Base-by-base conservation (phyloP, 768 basidiomycete genomes). In the Amanita subjunquillea region DNA sequence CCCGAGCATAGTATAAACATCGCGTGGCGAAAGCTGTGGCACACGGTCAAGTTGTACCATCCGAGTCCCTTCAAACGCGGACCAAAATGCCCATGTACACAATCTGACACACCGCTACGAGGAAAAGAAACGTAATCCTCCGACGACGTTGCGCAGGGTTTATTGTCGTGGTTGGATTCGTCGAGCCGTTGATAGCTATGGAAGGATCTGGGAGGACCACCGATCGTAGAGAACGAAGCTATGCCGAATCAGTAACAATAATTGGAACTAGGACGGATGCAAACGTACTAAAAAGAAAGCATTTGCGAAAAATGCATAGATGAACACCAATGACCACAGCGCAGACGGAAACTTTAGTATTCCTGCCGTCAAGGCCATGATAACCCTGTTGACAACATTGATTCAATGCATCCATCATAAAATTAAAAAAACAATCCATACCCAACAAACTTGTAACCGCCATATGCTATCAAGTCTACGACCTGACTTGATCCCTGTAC, bases 361-460 rank as follows among this genome's bases (percentile, higher is more conserved):
- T 3, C 82, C 80, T 0, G 79, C 80, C 1, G 89, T 64, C n/a
- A 96, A 69, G 2, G 87, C 83, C 10, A 85, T 67, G 58, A 96
- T 94, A 38, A 97, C 90, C 1, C 93, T 94, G 55, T 20, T 47
- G 44, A 46, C 40, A 22, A 32, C 32, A 32, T 38, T 30, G 36
- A 13, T 5, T 4, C 13, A 36, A 3, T 3, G 20, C n/a, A 29
- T 12, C 32, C 32, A 48, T n/a, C 54, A 15, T 27, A 45, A 15
- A 20, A 12, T 30, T 15, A 27, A 10, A 20, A 15, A 53, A 25
- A 13, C n/a, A 20, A 1, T 2, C 70, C 83, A 27, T 57, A 92
- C 91, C 91, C 95, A 27, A 97, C 90, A 60, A 99, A 98, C 63
- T 99, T 98, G 71, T 98, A 98, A 0, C 96, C 95, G 4, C 86